Base-by-base conservation (phyloP, 345 rosid species). In the Trapa incisa region DNA sequence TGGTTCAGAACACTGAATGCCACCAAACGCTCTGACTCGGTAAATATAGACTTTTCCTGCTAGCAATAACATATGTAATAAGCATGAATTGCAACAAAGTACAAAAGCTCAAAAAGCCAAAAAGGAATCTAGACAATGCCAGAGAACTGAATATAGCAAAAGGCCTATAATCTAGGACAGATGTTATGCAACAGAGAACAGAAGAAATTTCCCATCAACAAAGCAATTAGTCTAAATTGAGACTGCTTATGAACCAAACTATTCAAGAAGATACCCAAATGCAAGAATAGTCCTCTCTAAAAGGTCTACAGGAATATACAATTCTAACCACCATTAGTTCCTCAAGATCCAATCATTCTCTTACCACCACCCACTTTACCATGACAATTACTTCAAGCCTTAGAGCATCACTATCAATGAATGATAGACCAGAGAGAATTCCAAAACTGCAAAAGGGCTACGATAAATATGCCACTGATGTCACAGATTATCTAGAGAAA, bases 1-100 rank as follows among this genome's bases (percentile, higher is more conserved):
- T 80, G 85, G 75, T 82, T 79, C 43, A 89, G 80, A 75, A 89
- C 80, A 73, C 86, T 80, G 74, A 85, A 86, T 33, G 89, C 88
- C 65, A 85, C 80, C 57, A 94, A 72, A n/a, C 96, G 96, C 74
- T 94, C 95, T 0, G 87, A 70, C 48, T 82, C 69, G 61, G 67
- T 63, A 65, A 94, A 82, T 45, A 78, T 65, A 74, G 62, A 68
- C 53, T 64, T 81, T 43, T 89, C 95, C 97, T 91, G 95, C 63
- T 10, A 58, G 38, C 37, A 58, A 7, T 10, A 58, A 58, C 38
- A 58, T 58, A 13, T 58, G 16, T 58, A 29, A 22, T 54, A n/a
- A 54, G 33, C 60, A 54, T n/a, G 33, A 54, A 33, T n/a, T 54
- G 29, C 29, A 16, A 15, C 5, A 50, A 50, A 50, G 17, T 14